phyloP scores from a whole-genome alignment of 2,329 filamentous ascomycete genomes.

The Penicillium sp. region DNA sequence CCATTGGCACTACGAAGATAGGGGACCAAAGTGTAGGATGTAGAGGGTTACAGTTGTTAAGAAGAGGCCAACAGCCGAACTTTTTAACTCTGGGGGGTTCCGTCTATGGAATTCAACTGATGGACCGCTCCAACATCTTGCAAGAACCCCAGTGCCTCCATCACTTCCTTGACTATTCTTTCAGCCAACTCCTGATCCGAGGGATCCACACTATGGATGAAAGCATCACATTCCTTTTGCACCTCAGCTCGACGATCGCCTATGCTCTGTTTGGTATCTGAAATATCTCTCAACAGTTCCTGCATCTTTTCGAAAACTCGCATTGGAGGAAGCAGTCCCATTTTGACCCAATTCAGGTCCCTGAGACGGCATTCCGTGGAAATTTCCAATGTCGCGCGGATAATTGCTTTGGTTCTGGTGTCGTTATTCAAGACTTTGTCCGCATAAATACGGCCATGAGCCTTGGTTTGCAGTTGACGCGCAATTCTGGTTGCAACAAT shows the following conservation, averaged over 20 bases:
- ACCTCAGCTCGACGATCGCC: background rate
- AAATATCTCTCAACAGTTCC: background rate
- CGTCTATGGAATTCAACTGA: too few relatives aligned
- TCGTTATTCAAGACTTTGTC: background rate
- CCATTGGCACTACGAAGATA: too few relatives aligned
- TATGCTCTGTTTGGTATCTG: background rate
- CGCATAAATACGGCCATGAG: background rate
- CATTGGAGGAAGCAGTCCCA: constrained; percentile 1
- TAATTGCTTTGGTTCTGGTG: background rate
- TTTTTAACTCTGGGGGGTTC: too few relatives aligned
- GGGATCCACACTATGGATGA: background rate
- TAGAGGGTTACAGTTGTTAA: too few relatives aligned
- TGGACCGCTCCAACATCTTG: too few relatives aligned
- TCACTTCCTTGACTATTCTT: background rate
- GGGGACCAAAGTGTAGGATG: too few relatives aligned
- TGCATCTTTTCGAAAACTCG: background rate
- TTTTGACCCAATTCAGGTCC: background rate
- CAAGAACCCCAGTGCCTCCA: background rate
- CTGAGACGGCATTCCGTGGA: background rate
- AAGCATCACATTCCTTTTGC: background rate
- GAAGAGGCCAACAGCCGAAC: too few relatives aligned
- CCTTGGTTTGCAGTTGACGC: background rate
- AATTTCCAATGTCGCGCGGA: background rate
- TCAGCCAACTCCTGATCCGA: background rate
- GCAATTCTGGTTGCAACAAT: background rate